A percentile compares a stretch with the other conserved stretches of the same genome.
Conservation (phyloP, 768 basidiomycete species). For the Boletus reticulatus region DNA sequence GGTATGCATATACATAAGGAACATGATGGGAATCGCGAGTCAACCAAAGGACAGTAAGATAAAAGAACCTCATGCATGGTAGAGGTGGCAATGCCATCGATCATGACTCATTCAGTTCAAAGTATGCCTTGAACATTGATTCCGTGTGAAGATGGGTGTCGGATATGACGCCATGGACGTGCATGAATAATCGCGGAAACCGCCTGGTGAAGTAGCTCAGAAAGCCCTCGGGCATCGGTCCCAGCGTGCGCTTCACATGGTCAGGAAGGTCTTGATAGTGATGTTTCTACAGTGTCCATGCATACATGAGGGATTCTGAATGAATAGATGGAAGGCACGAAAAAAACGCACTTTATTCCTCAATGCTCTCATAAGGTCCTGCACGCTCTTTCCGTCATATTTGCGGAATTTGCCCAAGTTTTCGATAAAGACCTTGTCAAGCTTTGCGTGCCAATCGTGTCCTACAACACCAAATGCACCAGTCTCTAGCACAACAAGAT, state of each 20-base stretch:
- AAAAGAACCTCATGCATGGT: too few species aligned
- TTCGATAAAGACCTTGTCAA: slow-evolving; percentile 90
- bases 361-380: slow-evolving; percentile 89
- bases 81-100: neutral
- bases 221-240: slow-evolving; percentile 91
- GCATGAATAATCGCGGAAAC: slow-evolving; percentile 89
- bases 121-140: slow-evolving; percentile 90
- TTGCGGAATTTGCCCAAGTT: slow-evolving; percentile 97
- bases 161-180: slow-evolving; percentile 83
- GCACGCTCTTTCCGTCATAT: slow-evolving; percentile 88
- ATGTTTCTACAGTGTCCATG: slow-evolving; percentile 70
- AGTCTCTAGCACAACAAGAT: slow-evolving; percentile 72
- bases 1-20: slow-evolving; percentile 12
- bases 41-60: neutral
- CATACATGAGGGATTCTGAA: slow-evolving; percentile 8
- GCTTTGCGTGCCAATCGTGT: slow-evolving; percentile 81
- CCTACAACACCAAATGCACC: slow-evolving; percentile 74
- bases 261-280: slow-evolving; percentile 98
- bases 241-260: slow-evolving; percentile 83
- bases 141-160: slow-evolving; percentile 73
- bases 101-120: slow-evolving; percentile 60
- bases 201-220: slow-evolving; percentile 89
- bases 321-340: neutral
- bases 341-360: slow-evolving; percentile 82
- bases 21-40: neutral